Conservation (phyloP, 2,329 filamentous ascomycete genomes). For the Corynespora cassiicola region DNA sequence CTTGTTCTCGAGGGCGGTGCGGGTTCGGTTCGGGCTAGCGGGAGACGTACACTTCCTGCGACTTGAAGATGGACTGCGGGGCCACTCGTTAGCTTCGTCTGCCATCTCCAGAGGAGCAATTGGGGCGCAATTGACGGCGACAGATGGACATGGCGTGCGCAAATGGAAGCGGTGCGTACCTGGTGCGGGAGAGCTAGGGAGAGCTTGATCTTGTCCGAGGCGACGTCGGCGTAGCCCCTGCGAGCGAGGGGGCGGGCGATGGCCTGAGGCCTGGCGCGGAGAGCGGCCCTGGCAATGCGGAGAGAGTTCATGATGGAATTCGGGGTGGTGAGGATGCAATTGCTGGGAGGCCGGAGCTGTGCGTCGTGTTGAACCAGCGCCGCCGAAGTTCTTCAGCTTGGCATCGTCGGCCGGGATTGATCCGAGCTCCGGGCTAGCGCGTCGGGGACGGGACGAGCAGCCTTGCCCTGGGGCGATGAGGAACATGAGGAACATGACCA, state of each 20-base stretch:
- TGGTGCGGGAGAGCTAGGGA: conserved; percentile 97
- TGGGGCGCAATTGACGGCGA: conserved; percentile 2
- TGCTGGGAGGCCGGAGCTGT: conserved; percentile 39
- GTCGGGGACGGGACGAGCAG: not conserved
- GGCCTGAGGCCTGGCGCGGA: conserved; percentile 78
- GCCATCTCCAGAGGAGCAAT: not conserved
- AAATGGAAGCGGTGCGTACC: conserved; percentile 66
- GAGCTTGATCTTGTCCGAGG: conserved; percentile 81
- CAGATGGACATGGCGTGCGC: conserved; percentile 5
- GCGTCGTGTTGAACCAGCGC: conserved; percentile 30
- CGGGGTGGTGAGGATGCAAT: conserved; percentile 46
- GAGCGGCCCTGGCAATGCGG: conserved; percentile 87
- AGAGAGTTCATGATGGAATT: conserved; percentile 81
- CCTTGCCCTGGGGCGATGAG: not conserved
- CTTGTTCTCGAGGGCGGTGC: conserved; percentile 23
- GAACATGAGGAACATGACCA: not conserved
- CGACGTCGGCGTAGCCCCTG: conserved; percentile 78
- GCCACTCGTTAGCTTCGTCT: conserved; percentile 29
- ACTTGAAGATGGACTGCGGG: conserved; percentile 71
- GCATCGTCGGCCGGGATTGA: conserved; percentile 8
- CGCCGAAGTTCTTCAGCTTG: conserved; percentile 30
- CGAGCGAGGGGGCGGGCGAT: conserved; percentile 79
- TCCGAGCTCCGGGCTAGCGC: conserved; percentile 8
- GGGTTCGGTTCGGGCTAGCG: conserved; percentile 33
- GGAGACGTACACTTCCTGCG: conserved; percentile 70